phyloP scores from a whole-genome alignment of 495 filamentous ascomycete genomes.

The Annulohypoxylon moriforme region DNA sequence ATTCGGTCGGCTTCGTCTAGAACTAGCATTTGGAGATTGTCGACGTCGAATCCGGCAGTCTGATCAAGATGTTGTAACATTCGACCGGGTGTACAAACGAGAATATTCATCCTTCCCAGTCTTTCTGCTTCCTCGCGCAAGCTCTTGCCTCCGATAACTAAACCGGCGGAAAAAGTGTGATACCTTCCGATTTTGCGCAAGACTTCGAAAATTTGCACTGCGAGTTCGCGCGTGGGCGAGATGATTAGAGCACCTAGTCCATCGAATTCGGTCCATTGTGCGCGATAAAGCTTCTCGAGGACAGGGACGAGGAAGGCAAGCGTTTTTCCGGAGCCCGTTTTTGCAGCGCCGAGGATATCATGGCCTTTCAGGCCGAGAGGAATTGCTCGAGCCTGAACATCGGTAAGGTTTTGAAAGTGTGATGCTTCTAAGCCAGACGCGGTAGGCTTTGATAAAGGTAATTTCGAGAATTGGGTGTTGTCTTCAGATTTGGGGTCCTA shows the following conservation, averaged over 20 bases:
- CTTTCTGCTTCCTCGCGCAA: constrained; percentile 88
- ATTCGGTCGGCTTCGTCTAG: constrained; percentile 97
- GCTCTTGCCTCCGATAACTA: constrained; percentile 96
- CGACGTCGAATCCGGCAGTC: constrained; percentile 88
- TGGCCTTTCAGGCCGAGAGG: constrained; percentile 84
- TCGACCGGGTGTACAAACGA: constrained; percentile 94
- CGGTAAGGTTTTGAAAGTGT: constrained; percentile 90
- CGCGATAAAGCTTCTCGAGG: constrained; percentile 92
- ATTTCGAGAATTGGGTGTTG: constrained; percentile 73
- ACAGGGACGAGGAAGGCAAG: constrained; percentile 92
- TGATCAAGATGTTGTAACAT: constrained; percentile 97
- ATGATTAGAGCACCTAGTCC: constrained; percentile 93
- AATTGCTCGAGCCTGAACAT: constrained; percentile 90
- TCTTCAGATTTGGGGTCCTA: constrained; percentile 61
- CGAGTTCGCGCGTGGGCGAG: constrained; percentile 92
- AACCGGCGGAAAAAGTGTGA: constrained; percentile 90
- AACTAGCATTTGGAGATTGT: constrained; percentile 91
- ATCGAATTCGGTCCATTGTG: constrained; percentile 89
- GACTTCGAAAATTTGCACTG: constrained; percentile 97
- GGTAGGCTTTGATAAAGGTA: constrained; percentile 90
- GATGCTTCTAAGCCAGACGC: constrained; percentile 81
- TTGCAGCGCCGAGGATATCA: constrained; percentile 94
- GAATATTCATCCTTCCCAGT: constrained; percentile 93
- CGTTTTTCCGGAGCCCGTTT: constrained; percentile 97
- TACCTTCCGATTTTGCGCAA: constrained; percentile 88